A percentile compares a stretch with the other conserved stretches of the same genome.
Conservation (phyloP, 495 filamentous ascomycete species). For the Aspergillus carlsbadensis region DNA sequence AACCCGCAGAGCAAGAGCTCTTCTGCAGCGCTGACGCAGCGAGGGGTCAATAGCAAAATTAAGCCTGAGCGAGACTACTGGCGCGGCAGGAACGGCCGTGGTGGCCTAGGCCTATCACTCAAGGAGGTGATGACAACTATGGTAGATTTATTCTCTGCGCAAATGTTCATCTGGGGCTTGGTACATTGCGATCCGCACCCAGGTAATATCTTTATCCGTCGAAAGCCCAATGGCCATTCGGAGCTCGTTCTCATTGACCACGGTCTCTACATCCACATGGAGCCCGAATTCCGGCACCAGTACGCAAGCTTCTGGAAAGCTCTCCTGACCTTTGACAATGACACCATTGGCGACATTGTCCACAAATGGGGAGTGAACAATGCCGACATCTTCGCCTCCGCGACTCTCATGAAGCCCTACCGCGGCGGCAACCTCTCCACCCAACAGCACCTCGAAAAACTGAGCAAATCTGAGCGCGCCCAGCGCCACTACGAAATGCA, state of each 20-base stretch:
- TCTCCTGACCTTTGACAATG: conserved; percentile 90
- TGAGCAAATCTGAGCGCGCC: conserved; percentile 50
- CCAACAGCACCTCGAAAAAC: conserved; percentile 58
- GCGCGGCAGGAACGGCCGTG: conserved; percentile 65
- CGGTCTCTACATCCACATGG: conserved; percentile 90
- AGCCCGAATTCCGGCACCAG: conserved; percentile 78
- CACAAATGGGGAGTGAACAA: conserved; percentile 82
- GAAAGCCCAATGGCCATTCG: conserved; percentile 73
- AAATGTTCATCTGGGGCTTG: conserved; percentile 94
- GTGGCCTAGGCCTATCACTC: conserved; percentile 77
- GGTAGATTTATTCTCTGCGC: conserved; percentile 90
- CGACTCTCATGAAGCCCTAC: conserved; percentile 87
- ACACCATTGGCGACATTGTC: conserved; percentile 68
- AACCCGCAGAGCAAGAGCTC: conserved; percentile 37
- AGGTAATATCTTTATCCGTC: conserved; percentile 93
- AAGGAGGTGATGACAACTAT: conserved; percentile 93
- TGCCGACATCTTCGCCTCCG: conserved; percentile 84
- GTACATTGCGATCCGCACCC: conserved; percentile 97
- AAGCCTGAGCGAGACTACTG: conserved; percentile 82
- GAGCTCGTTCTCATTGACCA: conserved; percentile 97
- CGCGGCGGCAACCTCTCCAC: conserved; percentile 74
- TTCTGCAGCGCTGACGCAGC: conserved; percentile 31
- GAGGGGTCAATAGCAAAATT: conserved; percentile 36
- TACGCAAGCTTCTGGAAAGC: conserved; percentile 94
- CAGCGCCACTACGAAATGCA: conserved; percentile 80